Evolutionary conservation across 73 alveolate genomes (phyloP).

Genomic region (Tetrahymena thermophila): DNA sequence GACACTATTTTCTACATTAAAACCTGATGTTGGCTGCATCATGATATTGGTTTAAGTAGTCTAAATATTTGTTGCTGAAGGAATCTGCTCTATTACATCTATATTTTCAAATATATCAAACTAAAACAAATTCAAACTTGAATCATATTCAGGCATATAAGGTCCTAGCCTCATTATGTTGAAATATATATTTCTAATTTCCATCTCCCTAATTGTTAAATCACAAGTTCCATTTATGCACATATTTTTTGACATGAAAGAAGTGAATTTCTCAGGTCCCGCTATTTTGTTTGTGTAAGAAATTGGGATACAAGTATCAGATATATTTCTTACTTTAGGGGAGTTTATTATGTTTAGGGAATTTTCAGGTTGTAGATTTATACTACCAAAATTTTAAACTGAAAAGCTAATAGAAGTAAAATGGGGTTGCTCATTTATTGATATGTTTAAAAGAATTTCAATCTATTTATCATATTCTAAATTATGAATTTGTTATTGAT

Average conservation of each 20-base stretch:
- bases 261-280: neutral
- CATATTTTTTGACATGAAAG: neutral
- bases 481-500: neutral
- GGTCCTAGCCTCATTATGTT: neutral
- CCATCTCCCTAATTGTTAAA: neutral
- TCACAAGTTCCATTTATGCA: neutral
- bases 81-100: neutral
- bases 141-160: neutral
- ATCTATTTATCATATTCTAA: neutral
- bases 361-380: neutral
- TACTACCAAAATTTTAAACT: neutral
- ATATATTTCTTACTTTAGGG: neutral
- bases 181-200: neutral
- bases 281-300: neutral
- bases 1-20: neutral
- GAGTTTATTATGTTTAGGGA: neutral
- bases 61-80: neutral
- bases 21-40: neutral
- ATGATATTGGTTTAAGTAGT: neutral
- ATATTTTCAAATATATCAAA: neutral
- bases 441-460: neutral
- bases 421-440: neutral
- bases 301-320: neutral
- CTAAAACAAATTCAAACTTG: neutral
- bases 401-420: neutral